Conservation (phyloP, 1,139 yeast species). For the Pichia terricola region DNA sequence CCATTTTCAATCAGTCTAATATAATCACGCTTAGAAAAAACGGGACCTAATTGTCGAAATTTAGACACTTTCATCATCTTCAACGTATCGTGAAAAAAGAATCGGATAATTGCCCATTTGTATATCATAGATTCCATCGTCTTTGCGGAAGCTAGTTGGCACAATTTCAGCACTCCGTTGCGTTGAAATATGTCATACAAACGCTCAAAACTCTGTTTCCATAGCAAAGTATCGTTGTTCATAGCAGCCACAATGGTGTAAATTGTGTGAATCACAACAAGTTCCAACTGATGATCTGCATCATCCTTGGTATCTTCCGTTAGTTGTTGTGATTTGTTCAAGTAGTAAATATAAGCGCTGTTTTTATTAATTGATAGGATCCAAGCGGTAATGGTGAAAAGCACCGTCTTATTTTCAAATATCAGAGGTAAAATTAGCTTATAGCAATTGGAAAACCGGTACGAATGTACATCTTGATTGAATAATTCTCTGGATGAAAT, state of each 20-base stretch:
- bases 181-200: constrained; percentile 2
- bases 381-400: constrained; percentile 19
- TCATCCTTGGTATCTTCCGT: constrained; percentile 5
- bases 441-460: constrained; percentile 22
- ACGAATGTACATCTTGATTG: no score
- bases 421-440: constrained; percentile 27
- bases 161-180: not conserved
- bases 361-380: constrained; percentile 5
- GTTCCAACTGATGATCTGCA: constrained; percentile 8
- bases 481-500: no score
- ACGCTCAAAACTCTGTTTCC: constrained; percentile 15
- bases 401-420: constrained; percentile 20
- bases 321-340: constrained; percentile 8
- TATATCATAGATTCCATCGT: not conserved
- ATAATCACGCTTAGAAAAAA: constrained; percentile 17
- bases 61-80: constrained; percentile 17
- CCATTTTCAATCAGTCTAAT: constrained; percentile 1
- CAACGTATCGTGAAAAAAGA: constrained; percentile 18
- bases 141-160: not conserved
- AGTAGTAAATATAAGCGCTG: not conserved
- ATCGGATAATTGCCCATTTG: constrained; percentile 15
- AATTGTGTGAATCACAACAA: constrained; percentile 13
- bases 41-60: constrained; percentile 14
- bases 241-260: constrained; percentile 14
- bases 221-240: constrained; percentile 12